Evolutionary conservation across 2,329 filamentous ascomycete genomes (phyloP), one percentile per base, ranked within the genome.

Genomic region (Colletotrichum higginsianum): DNA sequence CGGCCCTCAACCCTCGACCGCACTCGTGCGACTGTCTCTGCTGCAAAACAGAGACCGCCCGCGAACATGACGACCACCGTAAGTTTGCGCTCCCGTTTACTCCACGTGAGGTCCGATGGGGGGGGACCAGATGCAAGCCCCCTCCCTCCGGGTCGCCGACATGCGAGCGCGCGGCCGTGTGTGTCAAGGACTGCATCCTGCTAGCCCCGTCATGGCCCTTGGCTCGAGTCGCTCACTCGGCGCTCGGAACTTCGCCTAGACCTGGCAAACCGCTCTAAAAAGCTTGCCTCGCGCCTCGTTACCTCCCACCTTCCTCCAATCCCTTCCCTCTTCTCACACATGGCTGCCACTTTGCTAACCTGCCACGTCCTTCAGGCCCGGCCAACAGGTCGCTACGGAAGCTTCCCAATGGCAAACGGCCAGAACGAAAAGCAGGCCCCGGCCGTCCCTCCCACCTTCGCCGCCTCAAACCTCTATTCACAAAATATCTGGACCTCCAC

Each of bases 401-500:
- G 78, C 75, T 80, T 82, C 77, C 77, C 75, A 35, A 82, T 80
- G 78, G 66, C 72, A 60, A 80, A 79, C 67, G 75, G 75, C n/a
- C 76, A 74, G 30, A 75, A 66, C 63, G 81, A 82, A 26, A 79
- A 78, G 61, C 44, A 76, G 18, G 72, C 75, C 61, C 77, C 70
- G 75, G 79, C 63, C 82, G 83, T 77, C 77, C 80, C 63, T 75
- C 81, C 79, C 76, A 79, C 79, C 62, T 83, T 83, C 73, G 66
- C 77, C 44, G 76, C 76, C 74, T 75, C 81, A 55, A 77, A 76
- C 75, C 73, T 86, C 77, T 84, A 83, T 63, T 72, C 79, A 9
- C 76, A 75, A 49, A 80, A 76, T 72, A 82, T 82, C 69, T 82
- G 81, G 79, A 84, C 84, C 18, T 82, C 86, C 71, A 82, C 77